Base-by-base conservation (phyloP, 2,329 filamentous ascomycete genomes). In the Aspergillus vadensis region DNA sequence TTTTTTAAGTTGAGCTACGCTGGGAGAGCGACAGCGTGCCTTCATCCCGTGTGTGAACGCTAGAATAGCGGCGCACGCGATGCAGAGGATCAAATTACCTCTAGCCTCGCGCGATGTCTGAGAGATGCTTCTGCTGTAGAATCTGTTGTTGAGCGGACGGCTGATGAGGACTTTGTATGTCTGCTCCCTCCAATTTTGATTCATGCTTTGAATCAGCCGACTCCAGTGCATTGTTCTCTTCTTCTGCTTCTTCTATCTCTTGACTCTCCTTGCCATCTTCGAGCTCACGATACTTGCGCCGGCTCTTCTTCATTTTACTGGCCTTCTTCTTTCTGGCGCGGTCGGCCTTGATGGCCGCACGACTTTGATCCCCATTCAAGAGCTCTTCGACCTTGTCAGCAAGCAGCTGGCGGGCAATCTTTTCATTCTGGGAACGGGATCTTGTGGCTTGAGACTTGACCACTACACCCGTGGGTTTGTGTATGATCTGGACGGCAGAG, bases 401-500 rank as follows among this genome's bases (percentile, higher is more conserved):
- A 30, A 97, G 82, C 44, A 96, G 80, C 66, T 87, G 82, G 43
- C 93, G 85, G 12, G 95, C 95, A 63, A 91, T 89, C 75, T 90
- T 93, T 64, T 93, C 86, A 75, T 99, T 99, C 77, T 96, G 91
- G 59, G 85, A 85, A 17, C 92, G 87, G 1, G 91, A 96, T 51
- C 95, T 88, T 8, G 95, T 98, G 19, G 89, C 92, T 78, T 99
- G 95, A 58, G 87, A 94, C 79, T 99, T 99, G 64, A 99, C 86
- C 14, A 98, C 93, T 56, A 97, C 87, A 63, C 94, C 94, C 0
- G 93, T 96, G 5, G 94, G 92, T 15, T 90, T 79, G 76, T 99
- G 95, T 67, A 89, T 95, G 38, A 99, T 83, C 75, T 99, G 95
- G 2, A 97, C 94, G 39, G 94, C 94, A 0, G 91, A 97, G 66